Evolutionary conservation across 2,329 filamentous ascomycete genomes (phyloP), one percentile per base, ranked within the genome.

Genomic region (Sporothrix euskadiensis): DNA sequence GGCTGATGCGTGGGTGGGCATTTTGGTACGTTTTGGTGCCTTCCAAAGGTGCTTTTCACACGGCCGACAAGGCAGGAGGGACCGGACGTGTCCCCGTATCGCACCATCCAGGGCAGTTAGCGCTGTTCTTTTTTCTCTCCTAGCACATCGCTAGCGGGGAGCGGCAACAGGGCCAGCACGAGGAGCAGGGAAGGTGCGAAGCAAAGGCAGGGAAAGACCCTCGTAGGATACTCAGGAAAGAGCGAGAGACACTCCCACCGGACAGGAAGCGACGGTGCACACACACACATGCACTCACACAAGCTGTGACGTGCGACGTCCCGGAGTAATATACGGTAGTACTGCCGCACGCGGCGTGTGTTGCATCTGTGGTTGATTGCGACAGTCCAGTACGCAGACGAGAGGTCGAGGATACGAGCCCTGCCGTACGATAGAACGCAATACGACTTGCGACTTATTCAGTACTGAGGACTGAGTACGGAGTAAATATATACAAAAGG

Each of bases 81-180:
- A 66, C 59, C 10, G 35, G 59, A 44, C n/a, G 35, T 44, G 59
- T 65, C 59, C 19, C 57, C 19, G 35, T 63, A 63, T 63, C 57
- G 57, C 44, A 26, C 39, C 63, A 66, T 49, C 63, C n/a, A 66
- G 63, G 63, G 39, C 63, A 66, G n/a, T 66, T 66, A 66, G 63
- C 57, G 57, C 32, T 54, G 65, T 39, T 35, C 65, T 14, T 54
- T 69, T 26, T 69, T 52, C 5, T 68, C 12, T 3, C 14, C 44
- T 52, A 35, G 44, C 65, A 26, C 26, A 16, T 39, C 22, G 39
- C 39, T 30, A 65, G 41, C 22, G 39, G 22, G 39, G 39, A 47
- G 61, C 61, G 10, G 41, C 39, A 68, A 52, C 63, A 47, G 22
- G 65, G 65, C 35, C 26, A 30, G 61, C 61, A 66, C 39, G 57